phyloP scores from a whole-genome alignment of 768 basidiomycete species.

The Mycena kentingensis region DNA sequence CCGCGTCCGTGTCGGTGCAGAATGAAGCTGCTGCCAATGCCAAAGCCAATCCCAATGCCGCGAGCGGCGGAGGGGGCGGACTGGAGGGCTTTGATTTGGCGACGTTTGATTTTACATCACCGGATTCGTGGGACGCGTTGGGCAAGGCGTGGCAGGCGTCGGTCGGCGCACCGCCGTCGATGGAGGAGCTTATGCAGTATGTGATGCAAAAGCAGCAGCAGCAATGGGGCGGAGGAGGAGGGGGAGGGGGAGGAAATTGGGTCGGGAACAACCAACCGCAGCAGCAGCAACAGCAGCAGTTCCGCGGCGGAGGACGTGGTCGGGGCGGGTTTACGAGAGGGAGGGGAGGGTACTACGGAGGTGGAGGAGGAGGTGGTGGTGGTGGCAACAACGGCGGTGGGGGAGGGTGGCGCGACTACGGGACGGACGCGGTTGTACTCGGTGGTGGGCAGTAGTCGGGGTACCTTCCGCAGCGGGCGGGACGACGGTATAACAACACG shows the following conservation, averaged over 20 bases:
- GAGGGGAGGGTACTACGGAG: constrained; percentile 27
- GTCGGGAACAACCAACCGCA: constrained; percentile 6
- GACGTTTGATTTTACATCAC: constrained; percentile 72
- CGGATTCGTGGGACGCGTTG: constrained; percentile 79
- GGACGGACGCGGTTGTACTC: constrained; percentile 61
- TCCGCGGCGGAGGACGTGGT: constrained; percentile 38
- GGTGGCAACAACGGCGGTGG: background rate
- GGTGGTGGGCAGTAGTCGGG: too few species aligned
- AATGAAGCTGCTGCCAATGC: constrained; percentile 26
- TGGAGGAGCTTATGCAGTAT: constrained; percentile 78
- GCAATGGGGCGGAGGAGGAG: constrained; percentile 19
- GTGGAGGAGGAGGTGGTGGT: too few species aligned
- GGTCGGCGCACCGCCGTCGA: constrained; percentile 66
- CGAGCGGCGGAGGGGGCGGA: constrained; percentile 30
- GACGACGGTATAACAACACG: constrained; percentile 32
- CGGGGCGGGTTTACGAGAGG: constrained; percentile 39
- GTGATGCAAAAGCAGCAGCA: constrained; percentile 44
- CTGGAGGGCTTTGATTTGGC: constrained; percentile 70
- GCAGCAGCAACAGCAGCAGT: constrained; percentile 19
- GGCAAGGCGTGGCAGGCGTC: constrained; percentile 77
- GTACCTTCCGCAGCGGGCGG: too few species aligned
- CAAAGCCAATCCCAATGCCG: background rate
- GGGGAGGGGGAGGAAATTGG: constrained; percentile 18
- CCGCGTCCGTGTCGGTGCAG: too few species aligned
- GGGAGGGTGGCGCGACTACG: constrained; percentile 12